Percentiles rank a stretch among this genome's conserved stretches.
Evolutionary conservation across 164 flowering plant species (phyloP).

Genomic region (Vitis rupestris): DNA sequence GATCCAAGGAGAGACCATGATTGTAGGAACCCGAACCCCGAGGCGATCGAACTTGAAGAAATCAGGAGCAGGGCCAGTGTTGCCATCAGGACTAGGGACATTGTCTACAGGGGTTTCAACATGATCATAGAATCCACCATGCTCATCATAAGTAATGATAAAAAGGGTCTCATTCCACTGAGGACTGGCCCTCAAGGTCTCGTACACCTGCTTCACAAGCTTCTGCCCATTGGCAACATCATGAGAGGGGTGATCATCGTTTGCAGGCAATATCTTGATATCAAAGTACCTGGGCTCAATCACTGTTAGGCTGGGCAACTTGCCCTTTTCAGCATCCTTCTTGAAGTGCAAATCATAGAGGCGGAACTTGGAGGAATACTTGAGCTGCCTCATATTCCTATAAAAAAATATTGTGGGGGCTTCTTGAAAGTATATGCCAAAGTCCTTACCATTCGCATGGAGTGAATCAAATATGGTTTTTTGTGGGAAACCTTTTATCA

Average conservation of each 20-base stretch:
- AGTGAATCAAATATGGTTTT: slow-evolving; percentile 87
- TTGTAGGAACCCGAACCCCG: slow-evolving; percentile 91
- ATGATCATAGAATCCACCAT: slow-evolving; percentile 93
- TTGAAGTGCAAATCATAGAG: slow-evolving; percentile 61
- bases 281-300: slow-evolving; percentile 93
- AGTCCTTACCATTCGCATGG: slow-evolving; percentile 57
- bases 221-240: slow-evolving; percentile 92
- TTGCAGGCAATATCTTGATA: slow-evolving; percentile 58
- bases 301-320: slow-evolving; percentile 71
- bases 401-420: slow-evolving; percentile 78
- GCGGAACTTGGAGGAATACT: slow-evolving; percentile 72
- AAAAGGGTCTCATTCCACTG: slow-evolving; percentile 93
- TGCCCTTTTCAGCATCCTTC: slow-evolving; percentile 74
- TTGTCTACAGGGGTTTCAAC: slow-evolving; percentile 63
- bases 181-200: slow-evolving; percentile 76
- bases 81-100: slow-evolving; percentile 92
- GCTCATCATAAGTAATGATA: slow-evolving; percentile 90
- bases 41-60: slow-evolving; percentile 88
- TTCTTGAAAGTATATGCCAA: slow-evolving; percentile 77
- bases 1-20: slow-evolving; percentile 98
- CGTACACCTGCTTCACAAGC: slow-evolving; percentile 92
- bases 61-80: slow-evolving; percentile 72
- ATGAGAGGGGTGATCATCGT: slow-evolving; percentile 94
- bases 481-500: slow-evolving; percentile 80
- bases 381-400: slow-evolving; percentile 76